phyloP scores from a whole-genome alignment of 2,329 filamentous ascomycete species.

The Penicillium sp. region DNA sequence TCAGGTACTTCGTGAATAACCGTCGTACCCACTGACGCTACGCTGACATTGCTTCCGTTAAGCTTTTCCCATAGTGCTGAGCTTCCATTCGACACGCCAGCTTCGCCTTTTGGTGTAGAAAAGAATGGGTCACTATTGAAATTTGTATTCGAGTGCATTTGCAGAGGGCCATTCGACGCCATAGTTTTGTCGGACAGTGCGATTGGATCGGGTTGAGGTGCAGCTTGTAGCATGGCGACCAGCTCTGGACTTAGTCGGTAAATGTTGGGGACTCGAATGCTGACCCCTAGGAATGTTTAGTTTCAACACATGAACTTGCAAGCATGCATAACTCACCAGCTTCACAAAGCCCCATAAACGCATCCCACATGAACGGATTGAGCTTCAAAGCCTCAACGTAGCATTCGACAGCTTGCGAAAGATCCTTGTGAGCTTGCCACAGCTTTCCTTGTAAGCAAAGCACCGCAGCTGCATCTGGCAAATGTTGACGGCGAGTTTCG shows the following conservation, averaged over 20 bases:
- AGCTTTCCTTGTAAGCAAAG: conserved; percentile 81
- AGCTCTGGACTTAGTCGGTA: conserved; percentile 72
- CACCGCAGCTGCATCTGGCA: conserved; percentile 81
- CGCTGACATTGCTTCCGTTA: conserved; percentile 44
- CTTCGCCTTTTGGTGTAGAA: conserved; percentile 31
- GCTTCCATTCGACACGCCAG: conserved; percentile 32
- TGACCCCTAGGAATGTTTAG: conserved; percentile 56
- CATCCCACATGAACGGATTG: conserved; percentile 98
- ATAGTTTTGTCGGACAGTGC: conserved; percentile 28
- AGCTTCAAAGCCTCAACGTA: conserved; percentile 84
- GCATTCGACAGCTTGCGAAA: conserved; percentile 76
- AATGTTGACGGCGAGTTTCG: conserved; percentile 66
- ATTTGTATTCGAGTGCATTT: conserved; percentile 35
- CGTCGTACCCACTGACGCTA: conserved; percentile 31
- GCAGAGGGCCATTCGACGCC: conserved; percentile 30
- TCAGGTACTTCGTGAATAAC: conserved; percentile 59
- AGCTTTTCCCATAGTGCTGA: conserved; percentile 48
- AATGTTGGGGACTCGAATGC: conserved; percentile 76
- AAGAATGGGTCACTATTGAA: conserved; percentile 43
- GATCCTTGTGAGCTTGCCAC: conserved; percentile 73
- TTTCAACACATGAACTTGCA: background rate
- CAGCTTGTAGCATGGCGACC: conserved; percentile 44
- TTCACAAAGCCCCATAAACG: conserved; percentile 83
- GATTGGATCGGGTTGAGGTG: conserved; percentile 29
- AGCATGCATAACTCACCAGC: conserved; percentile 47